Conservation (phyloP, 345 rosid species). For the Cochlearia excelsa region DNA sequence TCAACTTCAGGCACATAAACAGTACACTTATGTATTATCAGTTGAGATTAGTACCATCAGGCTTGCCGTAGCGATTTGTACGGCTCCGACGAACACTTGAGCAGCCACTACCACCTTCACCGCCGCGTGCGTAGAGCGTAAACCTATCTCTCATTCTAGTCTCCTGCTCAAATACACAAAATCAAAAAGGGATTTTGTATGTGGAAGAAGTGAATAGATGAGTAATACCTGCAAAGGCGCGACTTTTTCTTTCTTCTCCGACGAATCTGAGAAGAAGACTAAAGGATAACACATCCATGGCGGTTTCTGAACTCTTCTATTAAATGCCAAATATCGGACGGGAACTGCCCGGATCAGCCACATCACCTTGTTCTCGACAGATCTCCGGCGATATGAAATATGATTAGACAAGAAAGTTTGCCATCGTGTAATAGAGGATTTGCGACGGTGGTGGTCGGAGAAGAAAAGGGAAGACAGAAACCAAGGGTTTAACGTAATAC, state of each 20-base stretch:
- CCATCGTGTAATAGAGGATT: conserved; percentile 11
- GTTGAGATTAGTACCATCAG: conserved; percentile 33
- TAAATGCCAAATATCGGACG: conserved; percentile 18
- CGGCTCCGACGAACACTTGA: conserved; percentile 38
- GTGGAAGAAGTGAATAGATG: not conserved
- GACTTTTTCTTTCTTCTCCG: conserved; percentile 48
- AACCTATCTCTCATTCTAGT: conserved; percentile 52
- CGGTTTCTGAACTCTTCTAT: conserved; percentile 24
- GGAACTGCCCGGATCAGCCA: conserved; percentile 32
- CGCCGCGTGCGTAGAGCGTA: conserved; percentile 39
- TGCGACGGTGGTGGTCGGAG: conserved; percentile 29
- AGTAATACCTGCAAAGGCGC: conserved; percentile 46
- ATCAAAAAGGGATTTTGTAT: not conserved
- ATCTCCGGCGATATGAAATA: conserved; percentile 9
- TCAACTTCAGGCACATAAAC: not conserved
- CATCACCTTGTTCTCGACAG: conserved; percentile 4
- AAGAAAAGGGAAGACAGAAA: conserved; percentile 5
- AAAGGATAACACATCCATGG: conserved; percentile 28
- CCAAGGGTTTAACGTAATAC: conserved; percentile 23
- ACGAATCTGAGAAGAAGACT: conserved; percentile 31
- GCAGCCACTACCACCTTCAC: conserved; percentile 42
- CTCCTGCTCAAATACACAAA: conserved; percentile 26
- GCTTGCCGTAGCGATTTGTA: conserved; percentile 37
- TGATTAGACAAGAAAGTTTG: not conserved
- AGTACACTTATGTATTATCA: not conserved